Percentiles rank a stretch among this genome's conserved stretches.
These are phyloP conservation scores for Bipolaris bicolor DNA, from an alignment of 2,329 filamentous ascomycete genomes.

Conservation along the genomic window DNA sequence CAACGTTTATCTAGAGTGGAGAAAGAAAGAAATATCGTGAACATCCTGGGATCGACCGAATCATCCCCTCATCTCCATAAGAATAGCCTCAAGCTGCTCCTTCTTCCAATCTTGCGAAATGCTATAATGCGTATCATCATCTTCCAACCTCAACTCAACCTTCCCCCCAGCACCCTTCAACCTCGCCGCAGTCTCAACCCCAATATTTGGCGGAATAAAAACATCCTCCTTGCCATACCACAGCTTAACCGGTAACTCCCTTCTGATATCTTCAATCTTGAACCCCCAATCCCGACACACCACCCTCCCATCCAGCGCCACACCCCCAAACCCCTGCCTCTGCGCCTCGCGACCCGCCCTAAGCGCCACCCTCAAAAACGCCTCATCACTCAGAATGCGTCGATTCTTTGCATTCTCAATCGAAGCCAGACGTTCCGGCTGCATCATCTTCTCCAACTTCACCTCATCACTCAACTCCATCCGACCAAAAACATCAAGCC, in stretches of 20 bases:
- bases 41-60: too few relatives aligned
- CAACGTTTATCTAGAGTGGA: too few relatives aligned
- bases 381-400: conserved; percentile 28
- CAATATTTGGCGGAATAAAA: conserved; percentile 45
- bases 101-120: conserved; percentile 22
- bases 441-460: conserved; percentile 17
- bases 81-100: conserved; percentile 24
- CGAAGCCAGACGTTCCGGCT: not conserved
- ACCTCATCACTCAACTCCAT: conserved; percentile 46
- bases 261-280: conserved; percentile 43
- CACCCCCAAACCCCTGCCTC: conserved; percentile 39
- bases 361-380: conserved; percentile 29
- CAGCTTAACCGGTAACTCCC: conserved; percentile 45
- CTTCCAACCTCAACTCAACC: conserved; percentile 35
- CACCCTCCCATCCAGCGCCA: conserved; percentile 40
- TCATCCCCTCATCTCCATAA: conserved; percentile 9
- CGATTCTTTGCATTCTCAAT: conserved; percentile 30
- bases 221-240: conserved; percentile 39
- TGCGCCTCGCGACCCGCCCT: conserved; percentile 32
- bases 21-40: not conserved
- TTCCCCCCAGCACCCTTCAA: conserved; percentile 31
- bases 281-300: conserved; percentile 43
- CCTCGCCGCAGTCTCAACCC: conserved; percentile 37
- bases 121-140: conserved; percentile 47
- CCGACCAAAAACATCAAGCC: conserved; percentile 26